Evolutionary conservation across 2,329 filamentous ascomycete genomes (phyloP), one percentile per base, ranked within the genome.

Genomic region (Pezicula rhizophila): DNA sequence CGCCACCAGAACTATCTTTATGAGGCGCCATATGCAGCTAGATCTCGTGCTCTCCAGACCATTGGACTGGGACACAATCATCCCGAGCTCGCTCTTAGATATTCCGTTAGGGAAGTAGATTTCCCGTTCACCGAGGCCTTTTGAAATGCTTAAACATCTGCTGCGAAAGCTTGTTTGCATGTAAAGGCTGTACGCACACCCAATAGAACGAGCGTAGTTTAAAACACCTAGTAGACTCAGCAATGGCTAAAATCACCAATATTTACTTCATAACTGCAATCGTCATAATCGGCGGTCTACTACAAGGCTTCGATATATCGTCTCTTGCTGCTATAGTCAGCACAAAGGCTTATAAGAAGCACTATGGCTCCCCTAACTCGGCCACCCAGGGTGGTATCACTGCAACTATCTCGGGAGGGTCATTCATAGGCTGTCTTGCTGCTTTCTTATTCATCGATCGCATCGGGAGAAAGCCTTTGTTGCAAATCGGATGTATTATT

Each of bases 321-420:
- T 76, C 73, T 5, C 76, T 78, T 71, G 71, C 67, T 42, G 75
- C 73, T 41, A 73, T 75, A 53, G 70, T 77, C 45, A 68, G 68
- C 38, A 74, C 73, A 0, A 45, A 66, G 11, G 8, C 41, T 18
- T 43, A 33, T 12, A 31, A 31, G 28, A 31, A 31, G 11, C 28
- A 31, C 28, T 31, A 31, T 31, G 28, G 28, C 8, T 28, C 69
- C 1, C 79, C 80, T 55, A 84, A 80, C 41, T 77, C 73, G 0
- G 78, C 79, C 1, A 77, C 75, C 18, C 49, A 51, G 57, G 74
- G 73, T 35, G 71, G 65, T 4, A 77, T 77, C 46, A 70, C 68
- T 18, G 68, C 72, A 25, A 63, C 72, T 14, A 62, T 75, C 10
- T 70, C 73, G 25, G 73, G 69, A 17, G 73, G 74, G n/a, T 74